Conservation (phyloP, 192 early-diverging fungal species). For the Coemansia asiatica region DNA sequence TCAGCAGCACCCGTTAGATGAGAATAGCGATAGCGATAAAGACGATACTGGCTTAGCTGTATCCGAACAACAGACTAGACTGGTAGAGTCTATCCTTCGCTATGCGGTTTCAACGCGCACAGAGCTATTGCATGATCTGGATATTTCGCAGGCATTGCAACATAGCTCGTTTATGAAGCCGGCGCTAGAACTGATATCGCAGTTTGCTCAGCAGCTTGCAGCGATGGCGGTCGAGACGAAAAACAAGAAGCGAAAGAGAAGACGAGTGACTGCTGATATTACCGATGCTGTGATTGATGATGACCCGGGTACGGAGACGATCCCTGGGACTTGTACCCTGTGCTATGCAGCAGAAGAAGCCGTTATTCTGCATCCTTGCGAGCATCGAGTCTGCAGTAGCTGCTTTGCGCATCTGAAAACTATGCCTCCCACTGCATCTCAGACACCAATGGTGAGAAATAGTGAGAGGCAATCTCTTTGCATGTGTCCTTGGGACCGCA, state of each 20-base stretch:
- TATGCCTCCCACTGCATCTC: conserved; percentile 23
- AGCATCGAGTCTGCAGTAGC: conserved; percentile 26
- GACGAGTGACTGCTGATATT: not conserved
- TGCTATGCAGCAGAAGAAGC: conserved; percentile 42
- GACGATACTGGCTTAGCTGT: not conserved
- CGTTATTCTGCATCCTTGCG: conserved; percentile 32
- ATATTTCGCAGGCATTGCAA: not conserved
- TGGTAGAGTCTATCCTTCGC: not conserved
- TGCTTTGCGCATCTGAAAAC: conserved; percentile 32
- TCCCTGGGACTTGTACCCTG: conserved; percentile 35
- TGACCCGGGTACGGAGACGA: conserved; percentile 26
- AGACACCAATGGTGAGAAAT: conserved; percentile 13
- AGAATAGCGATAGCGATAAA: not conserved
- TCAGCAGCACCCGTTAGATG: not conserved
- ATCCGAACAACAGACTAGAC: not conserved
- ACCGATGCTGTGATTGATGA: not conserved
- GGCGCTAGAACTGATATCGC: not conserved
- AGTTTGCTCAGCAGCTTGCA: not conserved
- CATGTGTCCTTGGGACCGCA: conserved; percentile 47
- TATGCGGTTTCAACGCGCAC: not conserved
- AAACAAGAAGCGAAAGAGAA: not conserved
- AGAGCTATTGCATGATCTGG: not conserved
- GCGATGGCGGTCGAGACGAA: not conserved
- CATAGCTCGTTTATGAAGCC: not conserved
- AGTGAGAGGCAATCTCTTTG: not conserved